Evolutionary conservation across 345 rosid genomes (phyloP), one percentile per base, ranked within the genome.

Genomic region (Arabidopsis arenosa): DNA sequence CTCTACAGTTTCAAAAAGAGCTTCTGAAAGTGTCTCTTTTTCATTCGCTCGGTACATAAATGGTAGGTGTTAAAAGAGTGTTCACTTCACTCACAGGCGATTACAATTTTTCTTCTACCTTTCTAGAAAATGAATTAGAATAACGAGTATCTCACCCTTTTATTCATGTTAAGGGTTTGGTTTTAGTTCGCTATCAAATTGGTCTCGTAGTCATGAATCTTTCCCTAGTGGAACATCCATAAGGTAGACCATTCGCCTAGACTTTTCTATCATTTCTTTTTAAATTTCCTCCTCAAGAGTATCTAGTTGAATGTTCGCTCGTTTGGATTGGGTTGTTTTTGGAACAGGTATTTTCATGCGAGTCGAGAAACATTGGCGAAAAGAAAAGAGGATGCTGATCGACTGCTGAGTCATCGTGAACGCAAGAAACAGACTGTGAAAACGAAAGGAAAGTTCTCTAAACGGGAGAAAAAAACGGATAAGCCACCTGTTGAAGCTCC

Each of bases 401-500:
- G 82, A 57, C 68, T 85, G 44, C 80, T 92, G 75, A 86, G 84
- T 81, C 75, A 67, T 44, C 81, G 80, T 72, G 79, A 68, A 14
- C 75, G 75, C 40, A 82, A 84, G 80, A 89, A 84, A 76, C 81
- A 72, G 57, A 76, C 75, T 6, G 54, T 66, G 44, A 67, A 37
- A 66, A 70, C 30, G 17, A 80, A 82, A 76, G 92, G 90, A 40
- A 91, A 91, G 81, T 90, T 82, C 77, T 77, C 77, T 58, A 92
- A 82, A 84, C 83, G 83, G 73, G 84, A 75, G 44, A 85, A 47
- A 48, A 62, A 79, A 18, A 0, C 58, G 36, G 76, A 82, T 54
- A 45, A 80, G 79, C 66, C 94, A 8, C 97, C 99, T 2, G 85
- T 88, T 74, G 97, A 90, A 79, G 88, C 92, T 83, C 93, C 86